phyloP scores from a whole-genome alignment of 2,329 filamentous ascomycete species.

The Penicillium sp. region DNA sequence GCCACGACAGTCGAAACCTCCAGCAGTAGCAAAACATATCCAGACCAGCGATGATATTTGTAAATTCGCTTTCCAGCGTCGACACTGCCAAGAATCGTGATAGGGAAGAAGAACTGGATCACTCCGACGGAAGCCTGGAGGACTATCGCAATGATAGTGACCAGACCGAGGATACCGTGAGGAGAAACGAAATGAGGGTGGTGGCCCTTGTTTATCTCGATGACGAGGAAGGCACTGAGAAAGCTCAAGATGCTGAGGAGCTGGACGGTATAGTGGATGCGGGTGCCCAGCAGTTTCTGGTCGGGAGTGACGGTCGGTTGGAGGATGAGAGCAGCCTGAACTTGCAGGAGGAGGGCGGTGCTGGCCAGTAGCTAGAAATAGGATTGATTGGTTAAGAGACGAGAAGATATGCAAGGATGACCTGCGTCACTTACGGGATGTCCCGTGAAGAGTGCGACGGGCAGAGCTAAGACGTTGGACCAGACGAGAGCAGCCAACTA shows the following conservation, averaged over 20 bases:
- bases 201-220: conserved; percentile 76
- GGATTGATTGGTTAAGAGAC: conserved; percentile 4
- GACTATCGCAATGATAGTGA: conserved; percentile 72
- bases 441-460: conserved; percentile 81
- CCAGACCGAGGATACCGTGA: conserved; percentile 83
- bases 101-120: conserved; percentile 78
- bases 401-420: conserved; percentile 37
- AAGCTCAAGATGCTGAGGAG: conserved; percentile 59
- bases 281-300: conserved; percentile 72
- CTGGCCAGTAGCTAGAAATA: conserved; percentile 53
- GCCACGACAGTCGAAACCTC: conserved; percentile 75
- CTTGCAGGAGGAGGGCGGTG: conserved; percentile 73
- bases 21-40: conserved; percentile 74
- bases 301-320: conserved; percentile 81
- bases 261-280: conserved; percentile 71
- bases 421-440: conserved; percentile 73
- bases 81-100: conserved; percentile 73
- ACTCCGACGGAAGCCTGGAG: conserved; percentile 80
- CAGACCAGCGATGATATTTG: conserved; percentile 83
- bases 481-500: conserved; percentile 77
- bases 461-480: conserved; percentile 72
- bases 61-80: conserved; percentile 82
- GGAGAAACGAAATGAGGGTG: conserved; percentile 74
- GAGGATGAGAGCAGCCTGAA: conserved; percentile 81
- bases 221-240: conserved; percentile 50